Evolutionary conservation across 345 rosid genomes (phyloP), one percentile per base, ranked within the genome.

Genomic region (Pseudoturritis turrita): DNA sequence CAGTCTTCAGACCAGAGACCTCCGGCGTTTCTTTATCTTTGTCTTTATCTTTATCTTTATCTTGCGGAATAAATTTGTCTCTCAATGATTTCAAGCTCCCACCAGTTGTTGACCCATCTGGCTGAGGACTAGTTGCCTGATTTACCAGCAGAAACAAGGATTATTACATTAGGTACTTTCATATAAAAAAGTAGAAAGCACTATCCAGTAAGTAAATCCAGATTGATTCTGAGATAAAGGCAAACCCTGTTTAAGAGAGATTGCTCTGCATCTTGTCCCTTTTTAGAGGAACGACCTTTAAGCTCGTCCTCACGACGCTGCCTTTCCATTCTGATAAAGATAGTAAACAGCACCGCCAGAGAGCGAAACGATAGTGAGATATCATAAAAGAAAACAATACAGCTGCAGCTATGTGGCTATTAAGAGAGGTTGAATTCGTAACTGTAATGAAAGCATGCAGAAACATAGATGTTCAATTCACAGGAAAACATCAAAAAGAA

Each of bases 231-330:
- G 39, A 41, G 77, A 62, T 69, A 22, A 44, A 36, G 53, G 58
- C 82, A 17, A 61, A 86, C 98, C 89, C 98, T 86, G 68, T 83
- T 90, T 53, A 87, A 79, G 17, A 82, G 78, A 29, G 92, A 72
- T 47, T 90, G 94, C 80, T 94, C 98, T 40, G 98, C 85, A 41
- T 93, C 98, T 66, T 72, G 75, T 44, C 78, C 88, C 79, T 88
- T 93, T 77, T 85, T 93, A 37, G 98, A 89, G 62, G 98, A 83
- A 60, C 86, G 80, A 22, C 79, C 85, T 85, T 89, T 93, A 50
- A 84, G 81, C 83, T 93, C 98, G 25, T 93, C 98, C 78, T 93
- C 98, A 12, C 97, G 94, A 11, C 98, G 91, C 62, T 94, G 97
- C 80, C 97, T 89, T 56, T 94, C 98, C 98, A 94, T 88, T 79